phyloP scores from a whole-genome alignment of 176 grass and related monocot species.

The Musa troglodytarum region DNA sequence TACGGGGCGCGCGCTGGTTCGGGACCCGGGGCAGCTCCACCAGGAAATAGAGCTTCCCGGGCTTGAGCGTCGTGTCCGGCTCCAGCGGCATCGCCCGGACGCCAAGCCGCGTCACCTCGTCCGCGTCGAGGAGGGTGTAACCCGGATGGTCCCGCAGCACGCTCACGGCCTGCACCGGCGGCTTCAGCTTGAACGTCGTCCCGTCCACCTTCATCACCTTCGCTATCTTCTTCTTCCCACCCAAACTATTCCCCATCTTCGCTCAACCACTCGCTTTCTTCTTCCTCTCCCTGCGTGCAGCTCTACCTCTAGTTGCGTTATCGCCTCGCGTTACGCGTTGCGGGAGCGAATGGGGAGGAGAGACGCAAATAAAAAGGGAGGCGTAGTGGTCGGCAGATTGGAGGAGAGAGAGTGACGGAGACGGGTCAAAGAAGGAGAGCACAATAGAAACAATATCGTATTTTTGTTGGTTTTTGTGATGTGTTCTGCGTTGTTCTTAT shows the following conservation, averaged over 20 bases:
- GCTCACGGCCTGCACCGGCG: not conserved
- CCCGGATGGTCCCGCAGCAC: constrained; percentile 1
- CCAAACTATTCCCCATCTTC: not conserved
- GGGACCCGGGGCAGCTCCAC: not conserved
- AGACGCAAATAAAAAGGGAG: not conserved
- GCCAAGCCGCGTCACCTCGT: not conserved
- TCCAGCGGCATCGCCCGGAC: not conserved
- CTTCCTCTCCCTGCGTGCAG: not conserved
- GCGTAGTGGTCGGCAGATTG: not conserved
- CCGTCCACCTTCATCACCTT: constrained; percentile 16
- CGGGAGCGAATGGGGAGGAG: not conserved
- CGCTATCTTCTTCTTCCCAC: not conserved
- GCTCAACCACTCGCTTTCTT: not conserved
- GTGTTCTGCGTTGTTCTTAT: not conserved
- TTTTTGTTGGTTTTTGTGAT: not conserved
- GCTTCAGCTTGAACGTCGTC: constrained; percentile 2
- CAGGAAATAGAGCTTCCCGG: constrained; percentile 4
- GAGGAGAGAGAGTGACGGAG: not conserved
- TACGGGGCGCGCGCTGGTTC: not conserved
- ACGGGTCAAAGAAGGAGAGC: constrained; percentile 2
- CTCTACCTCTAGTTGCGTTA: no score
- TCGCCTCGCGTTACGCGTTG: not conserved
- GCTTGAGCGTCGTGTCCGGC: not conserved
- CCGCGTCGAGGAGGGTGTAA: constrained; percentile 4
- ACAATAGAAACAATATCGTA: not conserved